phyloP scores from a whole-genome alignment of 345 rosid genomes.

The Raphanus raphanistrum region DNA sequence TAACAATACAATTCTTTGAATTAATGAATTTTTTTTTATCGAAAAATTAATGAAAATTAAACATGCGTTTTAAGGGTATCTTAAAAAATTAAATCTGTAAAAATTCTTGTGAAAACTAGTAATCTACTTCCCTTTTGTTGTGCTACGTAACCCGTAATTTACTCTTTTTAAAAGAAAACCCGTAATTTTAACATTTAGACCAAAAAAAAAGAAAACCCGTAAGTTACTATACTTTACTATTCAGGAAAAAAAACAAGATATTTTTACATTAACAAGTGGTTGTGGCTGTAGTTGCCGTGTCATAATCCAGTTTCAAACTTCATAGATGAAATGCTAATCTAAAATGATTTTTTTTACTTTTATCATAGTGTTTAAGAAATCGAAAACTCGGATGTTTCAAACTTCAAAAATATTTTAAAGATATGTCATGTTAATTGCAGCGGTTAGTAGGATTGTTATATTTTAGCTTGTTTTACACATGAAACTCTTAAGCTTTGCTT shows the following conservation, averaged over 20 bases:
- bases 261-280: too few species aligned
- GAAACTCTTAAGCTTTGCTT: background rate
- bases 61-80: background rate
- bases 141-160: too few species aligned
- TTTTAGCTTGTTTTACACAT: background rate
- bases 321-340: background rate
- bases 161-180: too few species aligned
- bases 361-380: background rate
- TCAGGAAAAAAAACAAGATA: too few species aligned
- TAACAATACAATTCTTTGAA: background rate
- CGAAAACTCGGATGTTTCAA: background rate
- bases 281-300: too few species aligned
- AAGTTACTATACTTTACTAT: too few species aligned
- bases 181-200: too few species aligned
- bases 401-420: background rate
- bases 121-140: too few species aligned
- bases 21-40: too few species aligned
- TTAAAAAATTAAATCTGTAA: background rate
- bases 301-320: background rate
- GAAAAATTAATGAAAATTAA: too few species aligned
- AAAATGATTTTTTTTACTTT: background rate
- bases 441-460: background rate
- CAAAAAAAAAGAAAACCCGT: too few species aligned
- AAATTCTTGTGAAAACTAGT: background rate
- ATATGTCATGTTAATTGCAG: background rate